Base-by-base conservation (phyloP, 768 basidiomycete genomes). In the Gymnopilus junonius region DNA sequence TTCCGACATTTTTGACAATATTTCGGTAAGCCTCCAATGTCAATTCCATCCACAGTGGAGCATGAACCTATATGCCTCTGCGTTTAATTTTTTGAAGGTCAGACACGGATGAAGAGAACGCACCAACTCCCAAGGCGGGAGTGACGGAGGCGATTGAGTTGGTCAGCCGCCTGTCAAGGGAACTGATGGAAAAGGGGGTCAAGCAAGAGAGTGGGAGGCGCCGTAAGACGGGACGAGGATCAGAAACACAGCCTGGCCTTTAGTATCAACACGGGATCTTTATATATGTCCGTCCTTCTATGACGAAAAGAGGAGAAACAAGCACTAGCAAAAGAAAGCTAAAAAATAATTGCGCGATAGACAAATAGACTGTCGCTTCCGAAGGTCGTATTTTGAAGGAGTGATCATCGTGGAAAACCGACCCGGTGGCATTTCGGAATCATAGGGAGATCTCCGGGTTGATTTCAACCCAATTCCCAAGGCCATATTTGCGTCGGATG, bases 11-110 rank as follows among this genome's bases (percentile, higher is more conserved):
- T 68, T 80, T 80, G 43, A 84, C 83, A 69, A 90, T 84, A 69
- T 80, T 80, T 75, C 80, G 82, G 77, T 83, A 87, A 55, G 79
- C 80, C 79, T 88, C 87, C 73, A 80, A 75, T 63, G 87, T 84
- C 64, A 87, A 71, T 69, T 84, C 84, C 89, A 88, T 88, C 68
- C 75, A 80, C 66, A 57, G 63, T 61, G 66, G 64, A 64, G 76
- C 82, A 85, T 85, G 29, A 75, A 76, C 80, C 78, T 80, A 48
- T 4, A 42, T 12, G 32, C 15, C 27, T 35, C 42, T 20, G 21
- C 8, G 12, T 20, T 45, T 12, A 20, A 20, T 21, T 32, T 17
- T 34, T 17, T 12, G 25, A 10, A 55, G 14, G 17, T 1, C 12
- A 10, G 15, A 3, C 21, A 11, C 34, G 31, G 11, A 39, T 11